Percentiles rank a stretch among this genome's conserved stretches.
Conservation (phyloP, 192 early-diverging fungal species). For the Linnemannia schmuckeri region DNA sequence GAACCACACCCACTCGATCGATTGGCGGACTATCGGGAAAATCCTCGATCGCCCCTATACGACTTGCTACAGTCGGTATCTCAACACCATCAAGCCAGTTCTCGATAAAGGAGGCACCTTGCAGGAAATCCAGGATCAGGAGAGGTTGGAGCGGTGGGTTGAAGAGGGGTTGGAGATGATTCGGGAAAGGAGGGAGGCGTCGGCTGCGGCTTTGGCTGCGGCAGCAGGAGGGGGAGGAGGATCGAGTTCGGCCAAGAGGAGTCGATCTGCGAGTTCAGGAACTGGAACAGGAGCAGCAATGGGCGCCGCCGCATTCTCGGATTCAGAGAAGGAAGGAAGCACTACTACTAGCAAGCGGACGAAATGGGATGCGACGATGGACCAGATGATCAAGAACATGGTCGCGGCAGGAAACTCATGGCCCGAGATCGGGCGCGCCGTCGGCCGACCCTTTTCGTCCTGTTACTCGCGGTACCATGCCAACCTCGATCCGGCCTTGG, state of each 20-base stretch:
- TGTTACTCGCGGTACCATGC: constrained; percentile 37
- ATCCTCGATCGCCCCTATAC: constrained; percentile 22
- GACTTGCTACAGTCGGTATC: constrained; percentile 21
- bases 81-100: constrained; percentile 5
- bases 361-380: constrained; percentile 7
- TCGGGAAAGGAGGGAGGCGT: neutral
- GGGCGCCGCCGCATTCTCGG: neutral
- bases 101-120: constrained; percentile 19
- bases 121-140: constrained; percentile 17
- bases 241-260: neutral
- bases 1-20: constrained; percentile 6
- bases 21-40: constrained; percentile 36
- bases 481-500: constrained; percentile 22
- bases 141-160: neutral
- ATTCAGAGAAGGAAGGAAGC: neutral
- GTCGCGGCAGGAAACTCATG: constrained; percentile 1
- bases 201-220: neutral
- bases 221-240: neutral
- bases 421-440: constrained; percentile 28
- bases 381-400: constrained; percentile 29
- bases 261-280: neutral
- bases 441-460: constrained; percentile 34
- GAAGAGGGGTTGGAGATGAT: neutral
- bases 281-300: neutral
- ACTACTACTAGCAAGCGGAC: neutral